phyloP scores from a whole-genome alignment of 73 alveolate species.

The Effrenium voratum region DNA sequence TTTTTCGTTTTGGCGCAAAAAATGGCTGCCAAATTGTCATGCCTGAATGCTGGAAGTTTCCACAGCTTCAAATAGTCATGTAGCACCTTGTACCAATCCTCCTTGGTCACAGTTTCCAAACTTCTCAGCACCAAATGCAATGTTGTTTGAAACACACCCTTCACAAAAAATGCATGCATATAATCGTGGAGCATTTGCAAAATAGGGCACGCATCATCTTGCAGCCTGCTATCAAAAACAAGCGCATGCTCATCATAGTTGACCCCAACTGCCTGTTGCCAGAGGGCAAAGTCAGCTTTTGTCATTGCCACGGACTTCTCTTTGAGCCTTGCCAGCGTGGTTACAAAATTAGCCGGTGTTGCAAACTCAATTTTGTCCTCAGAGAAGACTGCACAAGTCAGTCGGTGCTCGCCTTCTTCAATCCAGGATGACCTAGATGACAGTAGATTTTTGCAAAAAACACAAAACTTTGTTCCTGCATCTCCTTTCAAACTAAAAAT shows the following conservation, averaged over 20 bases:
- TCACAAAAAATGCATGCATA: conserved; percentile 20
- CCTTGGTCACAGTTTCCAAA: neutral
- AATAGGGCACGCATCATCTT: neutral
- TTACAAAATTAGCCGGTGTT: neutral
- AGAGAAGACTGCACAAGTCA: neutral
- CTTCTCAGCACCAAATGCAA: neutral
- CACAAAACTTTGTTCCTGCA: conserved; percentile 12
- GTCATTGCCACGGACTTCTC: neutral
- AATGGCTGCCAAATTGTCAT: neutral
- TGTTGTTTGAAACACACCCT: neutral
- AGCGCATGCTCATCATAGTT: neutral
- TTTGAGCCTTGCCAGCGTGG: neutral
- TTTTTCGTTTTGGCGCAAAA: neutral
- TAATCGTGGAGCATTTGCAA: neutral
- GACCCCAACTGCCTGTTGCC: conserved; percentile 55
- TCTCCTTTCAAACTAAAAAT: neutral
- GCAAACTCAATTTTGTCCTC: neutral
- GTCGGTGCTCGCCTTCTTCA: neutral
- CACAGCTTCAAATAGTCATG: neutral
- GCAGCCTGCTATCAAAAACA: neutral
- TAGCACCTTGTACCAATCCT: neutral
- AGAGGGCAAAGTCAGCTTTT: neutral
- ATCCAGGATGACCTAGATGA: neutral
- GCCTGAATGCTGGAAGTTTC: neutral
- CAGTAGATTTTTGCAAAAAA: neutral